These are phyloP conservation scores for Penicillium angulare DNA, from an alignment of 495 filamentous ascomycete genomes.

Conservation along the genomic window DNA sequence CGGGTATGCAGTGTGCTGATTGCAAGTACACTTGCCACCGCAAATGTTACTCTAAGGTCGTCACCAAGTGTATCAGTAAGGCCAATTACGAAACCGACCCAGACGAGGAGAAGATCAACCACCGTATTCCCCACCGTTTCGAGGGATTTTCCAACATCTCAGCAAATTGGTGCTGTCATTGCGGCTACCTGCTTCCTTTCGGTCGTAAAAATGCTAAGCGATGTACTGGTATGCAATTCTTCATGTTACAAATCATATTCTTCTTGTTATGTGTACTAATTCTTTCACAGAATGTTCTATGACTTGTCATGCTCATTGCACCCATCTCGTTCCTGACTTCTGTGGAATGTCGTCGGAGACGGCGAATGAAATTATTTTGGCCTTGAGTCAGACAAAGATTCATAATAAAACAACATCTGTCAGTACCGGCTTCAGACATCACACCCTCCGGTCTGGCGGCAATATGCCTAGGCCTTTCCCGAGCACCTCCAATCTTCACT, in stretches of 20 bases:
- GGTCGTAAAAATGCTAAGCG: slow-evolving; percentile 91
- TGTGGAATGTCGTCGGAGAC: slow-evolving; percentile 99
- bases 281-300: slow-evolving; percentile 76
- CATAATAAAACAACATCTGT: slow-evolving; percentile 47
- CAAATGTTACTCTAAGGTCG: slow-evolving; percentile 95
- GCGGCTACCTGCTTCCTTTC: slow-evolving; percentile 95
- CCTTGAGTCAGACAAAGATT: slow-evolving; percentile 43
- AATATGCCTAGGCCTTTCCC: slow-evolving; percentile 51
- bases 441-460: slow-evolving; percentile 62
- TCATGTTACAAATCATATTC: background rate
- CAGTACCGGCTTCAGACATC: slow-evolving; percentile 57
- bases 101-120: slow-evolving; percentile 98
- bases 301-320: slow-evolving; percentile 86
- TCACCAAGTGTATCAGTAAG: slow-evolving; percentile 99
- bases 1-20: slow-evolving; percentile 98
- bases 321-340: slow-evolving; percentile 96
- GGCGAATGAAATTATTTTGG: slow-evolving; percentile 83
- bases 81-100: slow-evolving; percentile 97
- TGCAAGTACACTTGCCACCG: slow-evolving; percentile 99
- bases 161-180: slow-evolving; percentile 99
- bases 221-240: slow-evolving; percentile 67
- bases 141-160: slow-evolving; percentile 92
- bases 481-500: too few species aligned
- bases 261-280: slow-evolving; percentile 25
- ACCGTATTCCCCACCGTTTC: slow-evolving; percentile 97